Conservation (phyloP, 1,284 basidiomycete genomes). For the Ustilago crameri region DNA sequence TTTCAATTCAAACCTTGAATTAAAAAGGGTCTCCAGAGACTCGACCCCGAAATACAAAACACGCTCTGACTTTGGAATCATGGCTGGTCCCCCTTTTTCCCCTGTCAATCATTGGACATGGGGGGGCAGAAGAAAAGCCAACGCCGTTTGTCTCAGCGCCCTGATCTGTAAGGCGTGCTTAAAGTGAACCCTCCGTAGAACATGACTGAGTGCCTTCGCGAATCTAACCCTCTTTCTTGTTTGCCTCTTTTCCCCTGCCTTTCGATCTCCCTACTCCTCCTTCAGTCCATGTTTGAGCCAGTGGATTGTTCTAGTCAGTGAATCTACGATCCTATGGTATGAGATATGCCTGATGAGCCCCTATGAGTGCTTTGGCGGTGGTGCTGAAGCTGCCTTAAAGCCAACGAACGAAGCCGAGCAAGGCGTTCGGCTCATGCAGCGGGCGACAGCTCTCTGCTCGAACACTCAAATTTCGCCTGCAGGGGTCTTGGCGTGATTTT, state of each 20-base stretch:
- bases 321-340: too few species aligned
- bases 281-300: too few species aligned
- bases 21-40: neutral
- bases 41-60: neutral
- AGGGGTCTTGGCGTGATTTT: too few species aligned
- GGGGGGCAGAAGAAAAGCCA: neutral
- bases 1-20: neutral
- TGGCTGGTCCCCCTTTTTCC: neutral
- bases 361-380: too few species aligned
- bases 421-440: too few species aligned
- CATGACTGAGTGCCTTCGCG: conserved; percentile 12
- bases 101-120: neutral
- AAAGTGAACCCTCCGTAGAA: conserved; percentile 8
- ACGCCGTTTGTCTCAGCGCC: neutral
- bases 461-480: too few species aligned
- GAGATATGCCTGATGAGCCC: too few species aligned
- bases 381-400: too few species aligned
- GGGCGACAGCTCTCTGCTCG: too few species aligned
- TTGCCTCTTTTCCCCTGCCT: conserved; percentile 3
- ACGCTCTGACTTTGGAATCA: neutral
- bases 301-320: too few species aligned
- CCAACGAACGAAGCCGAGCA: too few species aligned
- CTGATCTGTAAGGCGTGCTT: neutral
- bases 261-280: too few species aligned
- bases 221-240: neutral